phyloP scores from a whole-genome alignment of 23 red algal species.

The Agarophyton chilense region DNA sequence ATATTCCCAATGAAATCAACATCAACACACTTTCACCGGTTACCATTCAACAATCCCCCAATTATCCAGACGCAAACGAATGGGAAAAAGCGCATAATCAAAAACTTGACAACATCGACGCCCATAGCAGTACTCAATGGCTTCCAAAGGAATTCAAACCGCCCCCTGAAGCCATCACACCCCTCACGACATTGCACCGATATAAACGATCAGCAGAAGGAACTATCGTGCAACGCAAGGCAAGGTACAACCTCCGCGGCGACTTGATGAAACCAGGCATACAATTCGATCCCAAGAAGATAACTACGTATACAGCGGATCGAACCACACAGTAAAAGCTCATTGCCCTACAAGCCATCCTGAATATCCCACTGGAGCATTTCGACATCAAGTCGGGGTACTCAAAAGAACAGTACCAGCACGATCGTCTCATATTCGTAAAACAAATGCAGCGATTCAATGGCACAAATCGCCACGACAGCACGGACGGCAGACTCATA shows the following conservation, averaged over 20 bases:
- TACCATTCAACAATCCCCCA: background rate
- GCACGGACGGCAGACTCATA: background rate
- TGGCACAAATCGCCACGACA: background rate
- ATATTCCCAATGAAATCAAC: background rate
- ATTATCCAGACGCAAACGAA: conserved; percentile 12
- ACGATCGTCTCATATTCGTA: background rate
- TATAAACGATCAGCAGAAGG: conserved; percentile 12
- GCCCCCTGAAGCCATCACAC: background rate
- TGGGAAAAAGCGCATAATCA: conserved; percentile 27
- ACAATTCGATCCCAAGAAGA: conserved; percentile 30
- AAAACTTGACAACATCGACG: background rate
- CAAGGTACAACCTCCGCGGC: conserved; percentile 25
- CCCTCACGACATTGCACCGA: background rate
- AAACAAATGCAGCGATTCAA: background rate
- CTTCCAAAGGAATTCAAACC: background rate
- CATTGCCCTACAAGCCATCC: conserved; percentile 4
- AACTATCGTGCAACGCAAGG: conserved; percentile 2
- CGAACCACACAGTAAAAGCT: background rate
- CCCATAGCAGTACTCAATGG: background rate
- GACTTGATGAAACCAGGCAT: conserved; percentile 47
- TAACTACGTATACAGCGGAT: conserved; percentile 25
- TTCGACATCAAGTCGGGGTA: conserved; percentile 29
- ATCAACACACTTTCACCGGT: background rate
- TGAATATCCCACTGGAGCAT: background rate
- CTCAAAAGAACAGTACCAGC: background rate